A percentile compares a stretch with the other conserved stretches of the same genome.
These are phyloP conservation scores for Suzukiozyma palmioleophila DNA, from an alignment of 1,139 yeast genomes.

Conservation along the genomic window DNA sequence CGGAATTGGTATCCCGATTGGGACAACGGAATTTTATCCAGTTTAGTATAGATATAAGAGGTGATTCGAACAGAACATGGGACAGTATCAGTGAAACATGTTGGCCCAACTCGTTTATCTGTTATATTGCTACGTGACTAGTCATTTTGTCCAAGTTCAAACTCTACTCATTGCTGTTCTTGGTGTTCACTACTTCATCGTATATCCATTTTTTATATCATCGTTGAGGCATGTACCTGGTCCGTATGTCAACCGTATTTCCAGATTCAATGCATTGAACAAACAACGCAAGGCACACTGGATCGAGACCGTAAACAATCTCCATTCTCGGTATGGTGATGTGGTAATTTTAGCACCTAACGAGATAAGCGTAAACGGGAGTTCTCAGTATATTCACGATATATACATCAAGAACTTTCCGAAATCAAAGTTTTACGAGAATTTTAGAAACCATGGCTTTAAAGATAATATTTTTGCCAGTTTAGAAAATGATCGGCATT, in stretches of 20 bases:
- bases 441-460: slow-evolving; percentile 54
- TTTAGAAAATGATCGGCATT: slow-evolving; percentile 46
- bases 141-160: slow-evolving; percentile 4
- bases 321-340: slow-evolving; percentile 56
- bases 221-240: slow-evolving; percentile 59
- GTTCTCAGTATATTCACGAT: slow-evolving; percentile 44
- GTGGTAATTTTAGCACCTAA: slow-evolving; percentile 59
- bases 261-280: slow-evolving; percentile 45
- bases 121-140: not conserved
- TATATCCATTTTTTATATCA: slow-evolving; percentile 45
- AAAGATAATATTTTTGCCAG: slow-evolving; percentile 56
- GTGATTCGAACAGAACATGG: too few relatives aligned
- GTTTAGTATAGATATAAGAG: not conserved
- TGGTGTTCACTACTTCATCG: slow-evolving; percentile 23
- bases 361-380: slow-evolving; percentile 58
- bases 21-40: not conserved
- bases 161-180: slow-evolving; percentile 1
- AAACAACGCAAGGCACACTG: slow-evolving; percentile 52
- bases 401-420: slow-evolving; percentile 58
- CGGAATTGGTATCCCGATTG: not conserved
- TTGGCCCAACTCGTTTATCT: slow-evolving; percentile 1
- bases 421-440: slow-evolving; percentile 56
- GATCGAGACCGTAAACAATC: slow-evolving; percentile 43
- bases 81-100: slow-evolving; percentile 1
- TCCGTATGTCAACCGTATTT: slow-evolving; percentile 47